Evolutionary conservation across 768 basidiomycete genomes (phyloP), one percentile per base, ranked within the genome.

Genomic region (Pleurotus citrinopileatus): DNA sequence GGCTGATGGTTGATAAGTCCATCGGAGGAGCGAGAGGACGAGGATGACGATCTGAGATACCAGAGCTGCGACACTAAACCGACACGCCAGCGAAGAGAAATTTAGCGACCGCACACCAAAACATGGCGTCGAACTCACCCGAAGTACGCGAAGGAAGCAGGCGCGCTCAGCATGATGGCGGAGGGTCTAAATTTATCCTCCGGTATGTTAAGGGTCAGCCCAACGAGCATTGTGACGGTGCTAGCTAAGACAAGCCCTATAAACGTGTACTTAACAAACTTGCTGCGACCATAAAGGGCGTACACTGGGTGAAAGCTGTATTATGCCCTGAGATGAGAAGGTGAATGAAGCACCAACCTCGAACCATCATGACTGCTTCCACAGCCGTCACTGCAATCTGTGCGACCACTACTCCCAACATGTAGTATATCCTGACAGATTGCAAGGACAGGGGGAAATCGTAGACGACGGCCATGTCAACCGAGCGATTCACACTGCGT

Each of bases 361-460:
- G 57, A 26, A 58, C 56, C 65, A 69, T 66, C 47, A 70, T 57
- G n/a, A 69, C 63, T 22, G 66, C 53, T 54, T 70, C 69, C 25
- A 67, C 60, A 7, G 59, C 52, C 20, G 55, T 57, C 37, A 66
- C 59, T 3, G 59, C 55, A 10, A 62, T 43, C 2, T 63, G 61
- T 4, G 63, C 63, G 5, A 64, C 54, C 4, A 70, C 19, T 9
- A 68, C 65, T 56, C 68, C 67, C 28, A 59, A 48, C 10, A 55
- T 54, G 53, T 64, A 67, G 27, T 57, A 60, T 23, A 58, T 26
- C 15, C 52, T 46, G 19, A 60, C 20, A 37, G 48, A 17, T 26
- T 45, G 44, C 22, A 25, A 13, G 42, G 43, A 32, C 20, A 56
- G 20, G 36, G 54, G 50, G 17, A 32, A 52, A 25, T 42, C 46